phyloP scores from a whole-genome alignment of 192 early-diverging fungal genomes.

The Diversispora eburnea region DNA sequence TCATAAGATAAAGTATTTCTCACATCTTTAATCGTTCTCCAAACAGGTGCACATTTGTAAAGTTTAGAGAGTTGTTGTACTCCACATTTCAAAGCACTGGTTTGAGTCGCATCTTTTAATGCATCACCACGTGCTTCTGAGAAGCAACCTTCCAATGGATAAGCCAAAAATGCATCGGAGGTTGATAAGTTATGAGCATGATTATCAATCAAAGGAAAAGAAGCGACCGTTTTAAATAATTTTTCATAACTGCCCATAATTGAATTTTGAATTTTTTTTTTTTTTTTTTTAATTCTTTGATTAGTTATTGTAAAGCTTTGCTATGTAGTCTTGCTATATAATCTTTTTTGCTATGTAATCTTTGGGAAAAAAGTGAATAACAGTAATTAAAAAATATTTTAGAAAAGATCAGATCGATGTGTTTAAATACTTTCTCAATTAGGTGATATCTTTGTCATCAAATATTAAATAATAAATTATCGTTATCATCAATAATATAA shows the following conservation, averaged over 20 bases:
- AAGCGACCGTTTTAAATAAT: conserved; percentile 1
- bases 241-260: not conserved
- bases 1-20: not conserved
- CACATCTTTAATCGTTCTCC: not conserved
- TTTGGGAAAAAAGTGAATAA: too few relatives aligned
- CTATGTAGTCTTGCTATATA: too few relatives aligned
- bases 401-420: too few relatives aligned
- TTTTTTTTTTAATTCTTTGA: too few relatives aligned
- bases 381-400: too few relatives aligned
- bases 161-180: not conserved
- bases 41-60: not conserved
- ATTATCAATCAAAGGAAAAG: conserved; percentile 22
- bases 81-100: not conserved
- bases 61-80: conserved; percentile 10
- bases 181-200: conserved; percentile 12
- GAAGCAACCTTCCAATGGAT: conserved; percentile 2
- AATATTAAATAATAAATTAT: too few relatives aligned
- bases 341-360: too few relatives aligned
- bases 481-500: too few relatives aligned
- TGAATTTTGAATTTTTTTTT: too few relatives aligned
- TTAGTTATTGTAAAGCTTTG: too few relatives aligned
- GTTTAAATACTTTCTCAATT: too few relatives aligned
- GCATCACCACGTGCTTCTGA: conserved; percentile 5
- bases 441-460: too few relatives aligned
- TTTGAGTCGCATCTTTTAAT: not conserved